These are phyloP conservation scores for Pythium oligandrum DNA, from an alignment of 352 stramenopile species.

Conservation along the genomic window DNA sequence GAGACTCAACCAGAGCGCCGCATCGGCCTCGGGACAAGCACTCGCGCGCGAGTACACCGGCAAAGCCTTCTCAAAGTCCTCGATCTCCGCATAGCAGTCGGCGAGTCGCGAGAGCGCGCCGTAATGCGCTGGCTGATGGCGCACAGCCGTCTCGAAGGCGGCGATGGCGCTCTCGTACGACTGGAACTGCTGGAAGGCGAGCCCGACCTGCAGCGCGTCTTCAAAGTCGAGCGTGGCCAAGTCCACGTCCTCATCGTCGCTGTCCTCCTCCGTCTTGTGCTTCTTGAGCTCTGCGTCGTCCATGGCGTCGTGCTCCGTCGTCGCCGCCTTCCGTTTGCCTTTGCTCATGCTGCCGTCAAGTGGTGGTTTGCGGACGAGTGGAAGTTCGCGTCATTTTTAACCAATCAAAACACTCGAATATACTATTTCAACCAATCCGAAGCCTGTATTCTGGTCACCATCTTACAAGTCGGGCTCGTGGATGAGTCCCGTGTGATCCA, in stretches of 20 bases:
- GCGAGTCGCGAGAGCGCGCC: constrained; percentile 42
- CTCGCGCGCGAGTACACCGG: constrained; percentile 33
- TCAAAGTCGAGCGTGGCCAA: constrained; percentile 36
- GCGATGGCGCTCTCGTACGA: constrained; percentile 40
- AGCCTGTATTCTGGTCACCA: neutral
- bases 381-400: neutral
- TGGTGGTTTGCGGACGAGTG: neutral
- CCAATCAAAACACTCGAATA: neutral
- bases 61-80: constrained; percentile 29
- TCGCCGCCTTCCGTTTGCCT: neutral
- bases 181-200: constrained; percentile 61
- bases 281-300: neutral
- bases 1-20: constrained; percentile 50
- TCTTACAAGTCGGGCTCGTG: neutral
- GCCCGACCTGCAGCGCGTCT: constrained; percentile 52
- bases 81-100: constrained; percentile 32
- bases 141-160: constrained; percentile 36
- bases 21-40: constrained; percentile 30
- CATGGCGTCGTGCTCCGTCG: neutral
- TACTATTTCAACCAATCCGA: neutral
- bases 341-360: neutral
- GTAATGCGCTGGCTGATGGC: constrained; percentile 37
- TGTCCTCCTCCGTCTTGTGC: constrained; percentile 2
- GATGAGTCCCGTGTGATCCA: constrained; percentile 5
- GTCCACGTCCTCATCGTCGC: constrained; percentile 23